A percentile compares a stretch with the other conserved stretches of the same genome.
These are phyloP conservation scores for Euphrasia arctica DNA, from an alignment of 305 asterid genomes.

Conservation along the genomic window DNA sequence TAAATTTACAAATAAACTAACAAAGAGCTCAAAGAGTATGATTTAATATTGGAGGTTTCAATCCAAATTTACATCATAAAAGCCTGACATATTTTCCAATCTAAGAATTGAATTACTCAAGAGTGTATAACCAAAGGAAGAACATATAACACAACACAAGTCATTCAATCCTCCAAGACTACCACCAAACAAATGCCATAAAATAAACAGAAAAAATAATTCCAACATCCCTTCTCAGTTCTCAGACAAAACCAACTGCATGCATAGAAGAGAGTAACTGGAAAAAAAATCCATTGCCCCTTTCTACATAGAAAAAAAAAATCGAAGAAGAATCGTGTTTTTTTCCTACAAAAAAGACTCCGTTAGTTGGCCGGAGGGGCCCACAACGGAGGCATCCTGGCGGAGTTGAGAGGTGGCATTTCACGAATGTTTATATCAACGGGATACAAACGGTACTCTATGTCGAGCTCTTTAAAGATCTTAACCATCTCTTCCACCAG, in stretches of 20 bases:
- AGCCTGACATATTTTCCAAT: too few species aligned
- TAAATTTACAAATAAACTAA: too few species aligned
- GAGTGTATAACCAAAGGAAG: too few species aligned
- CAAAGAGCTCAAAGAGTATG: too few species aligned
- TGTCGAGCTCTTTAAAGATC: slow-evolving; percentile 60
- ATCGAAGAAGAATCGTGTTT: too few species aligned
- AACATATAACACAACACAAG: neutral
- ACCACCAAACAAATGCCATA: neutral
- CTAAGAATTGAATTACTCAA: too few species aligned
- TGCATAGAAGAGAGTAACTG: neutral
- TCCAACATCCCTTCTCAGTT: neutral
- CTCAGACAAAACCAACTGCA: neutral
- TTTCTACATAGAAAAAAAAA: neutral
- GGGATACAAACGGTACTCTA: slow-evolving; percentile 67
- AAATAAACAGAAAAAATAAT: neutral
- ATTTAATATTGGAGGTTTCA: too few species aligned
- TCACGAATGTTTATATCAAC: slow-evolving; percentile 52
- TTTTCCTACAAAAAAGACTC: too few species aligned
- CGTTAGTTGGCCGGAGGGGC: slow-evolving; percentile 29
- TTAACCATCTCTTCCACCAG: slow-evolving; percentile 58
- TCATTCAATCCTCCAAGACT: neutral
- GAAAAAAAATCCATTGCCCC: neutral
- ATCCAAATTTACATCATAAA: too few species aligned
- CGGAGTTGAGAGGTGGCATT: slow-evolving; percentile 49
- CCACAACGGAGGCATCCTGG: slow-evolving; percentile 38